Conservation (phyloP, 1,139 yeast species). For the Schizosaccharomyces versatilis region DNA sequence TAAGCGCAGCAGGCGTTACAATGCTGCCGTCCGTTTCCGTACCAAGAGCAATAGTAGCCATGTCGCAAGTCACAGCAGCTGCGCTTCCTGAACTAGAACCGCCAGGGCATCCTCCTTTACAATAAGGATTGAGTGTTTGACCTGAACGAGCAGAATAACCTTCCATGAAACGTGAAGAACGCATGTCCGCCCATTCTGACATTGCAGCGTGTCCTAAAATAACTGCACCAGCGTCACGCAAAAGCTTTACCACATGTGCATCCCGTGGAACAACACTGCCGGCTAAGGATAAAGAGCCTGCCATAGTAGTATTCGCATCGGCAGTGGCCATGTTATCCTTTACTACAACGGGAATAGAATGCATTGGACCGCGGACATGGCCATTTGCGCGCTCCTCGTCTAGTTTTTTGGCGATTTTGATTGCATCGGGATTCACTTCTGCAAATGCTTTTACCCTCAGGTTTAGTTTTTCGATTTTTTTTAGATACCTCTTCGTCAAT, state of each 20-base stretch:
- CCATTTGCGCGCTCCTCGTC: conserved; percentile 1
- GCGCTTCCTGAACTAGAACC: conserved; percentile 96
- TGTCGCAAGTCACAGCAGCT: conserved; percentile 66
- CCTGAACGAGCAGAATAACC: conserved; percentile 1
- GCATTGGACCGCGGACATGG: conserved; percentile 2
- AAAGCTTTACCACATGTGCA: not conserved
- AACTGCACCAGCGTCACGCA: conserved; percentile 4
- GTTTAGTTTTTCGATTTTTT: not conserved
- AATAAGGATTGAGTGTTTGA: not conserved
- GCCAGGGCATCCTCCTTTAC: conserved; percentile 27
- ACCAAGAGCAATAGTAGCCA: conserved; percentile 71
- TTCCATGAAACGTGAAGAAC: not conserved
- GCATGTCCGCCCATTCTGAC: conserved; percentile 1
- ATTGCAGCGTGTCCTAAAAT: conserved; percentile 2
- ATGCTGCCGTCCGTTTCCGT: conserved; percentile 99
- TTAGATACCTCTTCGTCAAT: not conserved
- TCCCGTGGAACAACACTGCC: not conserved
- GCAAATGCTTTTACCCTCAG: not conserved
- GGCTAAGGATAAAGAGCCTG: conserved; percentile 5
- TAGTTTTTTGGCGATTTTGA: not conserved
- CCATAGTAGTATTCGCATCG: conserved; percentile 2
- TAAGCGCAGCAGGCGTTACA: conserved; percentile 89
- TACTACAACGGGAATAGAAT: conserved; percentile 3
- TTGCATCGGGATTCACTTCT: conserved; percentile 3
- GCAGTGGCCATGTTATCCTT: conserved; percentile 5